Percentiles rank a stretch among this genome's conserved stretches.
These are phyloP conservation scores for Phytopythium delawarense DNA, from an alignment of 352 stramenopile genomes.

Conservation along the genomic window DNA sequence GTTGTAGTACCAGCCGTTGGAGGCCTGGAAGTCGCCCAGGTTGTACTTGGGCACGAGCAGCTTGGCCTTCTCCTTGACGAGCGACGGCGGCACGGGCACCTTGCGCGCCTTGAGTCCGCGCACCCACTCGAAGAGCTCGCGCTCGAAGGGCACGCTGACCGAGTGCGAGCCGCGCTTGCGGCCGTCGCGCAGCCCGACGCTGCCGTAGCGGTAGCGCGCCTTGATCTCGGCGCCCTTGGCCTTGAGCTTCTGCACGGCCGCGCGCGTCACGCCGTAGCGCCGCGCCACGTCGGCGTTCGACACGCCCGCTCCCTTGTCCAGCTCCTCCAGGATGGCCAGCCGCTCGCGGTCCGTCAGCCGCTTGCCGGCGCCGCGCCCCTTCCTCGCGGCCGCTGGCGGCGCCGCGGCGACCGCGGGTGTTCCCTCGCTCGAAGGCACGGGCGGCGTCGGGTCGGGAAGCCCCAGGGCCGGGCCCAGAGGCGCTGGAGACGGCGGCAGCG, in stretches of 20 bases:
- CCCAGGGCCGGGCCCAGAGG: background rate
- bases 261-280: conserved; percentile 40
- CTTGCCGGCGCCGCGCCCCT: conserved; percentile 29
- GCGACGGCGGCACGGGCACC: conserved; percentile 37
- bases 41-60: conserved; percentile 42
- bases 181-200: conserved; percentile 26
- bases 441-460: background rate
- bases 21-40: conserved; percentile 36
- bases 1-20: conserved; percentile 54
- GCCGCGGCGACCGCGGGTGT: background rate
- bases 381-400: conserved; percentile 5
- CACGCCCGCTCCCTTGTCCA: conserved; percentile 32
- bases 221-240: conserved; percentile 31
- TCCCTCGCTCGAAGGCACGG: background rate
- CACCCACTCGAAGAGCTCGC: conserved; percentile 42
- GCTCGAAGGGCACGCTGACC: conserved; percentile 34
- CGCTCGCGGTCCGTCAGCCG: conserved; percentile 43
- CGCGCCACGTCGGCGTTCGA: conserved; percentile 41
- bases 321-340: conserved; percentile 41
- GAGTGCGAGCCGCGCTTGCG: conserved; percentile 34
- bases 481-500: background rate
- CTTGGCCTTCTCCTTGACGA: conserved; percentile 50
- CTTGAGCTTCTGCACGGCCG: conserved; percentile 45
- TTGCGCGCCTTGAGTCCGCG: conserved; percentile 36
- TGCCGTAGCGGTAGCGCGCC: conserved; percentile 37